Base-by-base conservation (phyloP, 2,329 filamentous ascomycete species). In the Pestalotiopsis fici region DNA sequence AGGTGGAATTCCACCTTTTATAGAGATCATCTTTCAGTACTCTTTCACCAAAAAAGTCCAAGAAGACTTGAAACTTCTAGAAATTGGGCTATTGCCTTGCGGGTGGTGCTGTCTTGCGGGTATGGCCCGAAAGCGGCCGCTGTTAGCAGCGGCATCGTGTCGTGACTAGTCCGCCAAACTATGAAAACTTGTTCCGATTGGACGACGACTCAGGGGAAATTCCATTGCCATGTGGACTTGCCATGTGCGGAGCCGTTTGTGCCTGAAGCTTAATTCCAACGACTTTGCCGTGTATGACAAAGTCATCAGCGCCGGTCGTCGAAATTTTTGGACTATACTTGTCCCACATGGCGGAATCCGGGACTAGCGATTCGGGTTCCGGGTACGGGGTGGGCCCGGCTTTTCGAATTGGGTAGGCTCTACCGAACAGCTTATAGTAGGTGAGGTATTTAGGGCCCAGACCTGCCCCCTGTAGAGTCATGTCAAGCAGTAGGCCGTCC, bases 181-280 rank as follows among this genome's bases (percentile, higher is more conserved):
- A 50, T 18, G 43, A 7, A 50, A 50, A 21, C 18, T 50, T 18
- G 18, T 50, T 60, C 57, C 57, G 57, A 60, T 60, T 60, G 57
- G 57, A 60, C 25, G 23, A 57, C 57, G 57, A 60, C 21, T 60
- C 57, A 37, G 57, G 57, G 57, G 57, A 31, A 60, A 18, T 60
- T 27, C n/a, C 28, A 60, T 27, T 18, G 27, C 57, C 57, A 60
- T 37, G 57, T 37, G 57, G 57, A 31, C 25, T 37, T 31, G 57
- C 27, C 28, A 60, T 60, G 57, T 18, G 57, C n/a, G 28, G 31
- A 27, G n/a, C 23, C 57, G 57, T 37, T 60, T 27, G 57, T 60
- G 13, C 57, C 57, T 60, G 57, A 60, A 60, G 25, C 31, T 23
- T 60, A 60, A 31, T 37, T 37, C 57, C 21, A 18, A 50, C 43